Base-by-base conservation (phyloP, 2,329 filamentous ascomycete genomes). In the Fusarium albidum region DNA sequence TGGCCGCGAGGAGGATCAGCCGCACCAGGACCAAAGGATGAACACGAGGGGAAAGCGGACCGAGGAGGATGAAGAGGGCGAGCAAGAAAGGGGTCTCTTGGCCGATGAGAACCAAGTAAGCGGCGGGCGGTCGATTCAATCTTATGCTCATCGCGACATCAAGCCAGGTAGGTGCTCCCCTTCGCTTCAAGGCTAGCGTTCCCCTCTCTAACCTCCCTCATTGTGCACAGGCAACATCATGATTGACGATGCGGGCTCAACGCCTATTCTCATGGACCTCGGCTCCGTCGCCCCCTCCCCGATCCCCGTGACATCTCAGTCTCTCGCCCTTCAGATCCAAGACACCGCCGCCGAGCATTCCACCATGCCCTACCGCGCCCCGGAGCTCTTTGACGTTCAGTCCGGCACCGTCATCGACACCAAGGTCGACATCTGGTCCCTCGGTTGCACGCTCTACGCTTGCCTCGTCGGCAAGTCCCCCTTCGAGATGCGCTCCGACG, bases 281-380 rank as follows among this genome's bases (percentile, higher is more conserved):
- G 95, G 95, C 59, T 97, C 92, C 51, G 81, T 99, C 50, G 89
- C 92, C 33, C 90, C 90, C 14, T 92, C 91, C 3, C 95, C 95
- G 2, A 91, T 92, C 51, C 85, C 91, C 21, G 94, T 98, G 64
- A 96, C 94, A 5, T 95, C 91, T 14, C 88, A 94, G 56, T 96
- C 92, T 3, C 82, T 96, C 48, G 95, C 95, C 37, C 85, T 99
- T 40, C 91, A 93, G 46, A 90, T 96, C 29, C 95, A 98, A 76
- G 95, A 99, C 73, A 90, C 86, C 33, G 95, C 95, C 17, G 95
- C 94, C 48, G 95, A 99, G 73, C 94, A 98, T 79, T 94, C 88
- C 61, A 99, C 95, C 33, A 98, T 99, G 94, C 93, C 95, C 0
- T 99, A 99, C 77, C 92, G 95, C 54, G 95, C 95, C 2, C 95